Conservation (phyloP, 2,329 filamentous ascomycete genomes). For the Talaromyces funiculosus region DNA sequence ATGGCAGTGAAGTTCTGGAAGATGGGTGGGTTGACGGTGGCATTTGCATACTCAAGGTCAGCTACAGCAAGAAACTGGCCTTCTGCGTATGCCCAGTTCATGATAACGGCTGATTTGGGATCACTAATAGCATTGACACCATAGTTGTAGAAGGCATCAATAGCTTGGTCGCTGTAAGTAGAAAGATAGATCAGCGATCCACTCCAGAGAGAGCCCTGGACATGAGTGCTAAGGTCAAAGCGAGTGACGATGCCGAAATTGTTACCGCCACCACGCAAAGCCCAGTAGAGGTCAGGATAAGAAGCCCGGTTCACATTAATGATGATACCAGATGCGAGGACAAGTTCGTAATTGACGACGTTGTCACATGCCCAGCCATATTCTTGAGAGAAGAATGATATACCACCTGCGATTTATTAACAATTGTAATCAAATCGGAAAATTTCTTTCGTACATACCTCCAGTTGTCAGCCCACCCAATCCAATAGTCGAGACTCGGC, state of each 20-base stretch:
- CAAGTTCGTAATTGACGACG: conserved; percentile 29
- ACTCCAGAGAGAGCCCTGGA: conserved; percentile 36
- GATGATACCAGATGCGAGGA: conserved; percentile 26
- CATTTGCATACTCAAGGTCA: conserved; percentile 35
- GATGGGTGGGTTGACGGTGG: conserved; percentile 31
- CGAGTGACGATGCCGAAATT: conserved; percentile 37
- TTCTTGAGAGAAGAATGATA: conserved; percentile 29
- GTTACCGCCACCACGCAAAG: conserved; percentile 37
- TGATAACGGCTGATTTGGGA: conserved; percentile 30
- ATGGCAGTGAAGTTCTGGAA: conserved; percentile 35
- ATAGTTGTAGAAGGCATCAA: conserved; percentile 30
- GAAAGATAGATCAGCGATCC: conserved; percentile 28
- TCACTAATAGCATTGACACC: conserved; percentile 27
- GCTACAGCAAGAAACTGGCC: conserved; percentile 25
- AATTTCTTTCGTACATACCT: conserved; percentile 13
- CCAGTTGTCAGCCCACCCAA: conserved; percentile 25
- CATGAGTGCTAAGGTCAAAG: conserved; percentile 37
- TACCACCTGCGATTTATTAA: conserved; percentile 21
- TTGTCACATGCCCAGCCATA: conserved; percentile 35
- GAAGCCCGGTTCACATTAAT: conserved; percentile 26
- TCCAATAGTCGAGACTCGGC: conserved; percentile 25
- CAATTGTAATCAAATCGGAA: not conserved
- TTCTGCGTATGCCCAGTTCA: conserved; percentile 26
- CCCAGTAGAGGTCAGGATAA: conserved; percentile 37
- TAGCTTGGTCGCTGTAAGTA: conserved; percentile 24